Conservation (phyloP, 768 basidiomycete species). For the Leccinum disarticulatum region DNA sequence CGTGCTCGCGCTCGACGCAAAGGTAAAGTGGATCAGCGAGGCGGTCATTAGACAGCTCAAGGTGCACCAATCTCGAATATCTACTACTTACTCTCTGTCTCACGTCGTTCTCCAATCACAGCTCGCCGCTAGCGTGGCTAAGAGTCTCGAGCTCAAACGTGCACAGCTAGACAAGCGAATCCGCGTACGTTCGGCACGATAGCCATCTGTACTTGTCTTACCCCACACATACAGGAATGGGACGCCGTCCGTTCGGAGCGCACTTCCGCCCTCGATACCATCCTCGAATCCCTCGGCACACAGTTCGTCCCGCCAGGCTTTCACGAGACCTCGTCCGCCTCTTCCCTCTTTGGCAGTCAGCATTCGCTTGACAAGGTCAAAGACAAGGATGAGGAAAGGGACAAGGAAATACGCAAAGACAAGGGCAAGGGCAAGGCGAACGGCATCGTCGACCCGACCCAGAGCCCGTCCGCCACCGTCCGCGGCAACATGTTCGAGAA, state of each 20-base stretch:
- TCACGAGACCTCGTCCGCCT: constrained; percentile 61
- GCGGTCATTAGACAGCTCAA: constrained; percentile 76
- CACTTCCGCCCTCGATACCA: constrained; percentile 59
- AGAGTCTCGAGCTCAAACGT: constrained; percentile 72
- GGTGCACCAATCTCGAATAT: constrained; percentile 37
- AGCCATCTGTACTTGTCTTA: background rate
- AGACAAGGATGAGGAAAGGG: background rate
- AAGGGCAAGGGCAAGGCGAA: constrained; percentile 19
- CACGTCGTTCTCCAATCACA: constrained; percentile 28
- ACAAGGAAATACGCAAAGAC: background rate
- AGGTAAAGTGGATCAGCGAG: constrained; percentile 73
- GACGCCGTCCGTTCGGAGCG: constrained; percentile 61
- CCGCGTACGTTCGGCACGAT: constrained; percentile 42
- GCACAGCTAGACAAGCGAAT: constrained; percentile 57
- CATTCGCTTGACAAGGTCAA: constrained; percentile 43
- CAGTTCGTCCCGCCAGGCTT: constrained; percentile 80
- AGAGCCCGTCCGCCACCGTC: constrained; percentile 34
- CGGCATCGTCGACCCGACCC: constrained; percentile 39
- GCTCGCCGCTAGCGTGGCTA: constrained; percentile 73
- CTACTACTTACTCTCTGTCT: background rate
- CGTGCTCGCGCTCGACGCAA: constrained; percentile 76
- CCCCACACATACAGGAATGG: constrained; percentile 60
- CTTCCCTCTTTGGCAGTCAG: constrained; percentile 81
- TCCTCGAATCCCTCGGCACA: constrained; percentile 69
- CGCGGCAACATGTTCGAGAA: constrained; percentile 22